Percentiles rank a stretch among this genome's conserved stretches.
Evolutionary conservation across 768 basidiomycete genomes (phyloP).

Genomic region (Lyophyllum semitale): DNA sequence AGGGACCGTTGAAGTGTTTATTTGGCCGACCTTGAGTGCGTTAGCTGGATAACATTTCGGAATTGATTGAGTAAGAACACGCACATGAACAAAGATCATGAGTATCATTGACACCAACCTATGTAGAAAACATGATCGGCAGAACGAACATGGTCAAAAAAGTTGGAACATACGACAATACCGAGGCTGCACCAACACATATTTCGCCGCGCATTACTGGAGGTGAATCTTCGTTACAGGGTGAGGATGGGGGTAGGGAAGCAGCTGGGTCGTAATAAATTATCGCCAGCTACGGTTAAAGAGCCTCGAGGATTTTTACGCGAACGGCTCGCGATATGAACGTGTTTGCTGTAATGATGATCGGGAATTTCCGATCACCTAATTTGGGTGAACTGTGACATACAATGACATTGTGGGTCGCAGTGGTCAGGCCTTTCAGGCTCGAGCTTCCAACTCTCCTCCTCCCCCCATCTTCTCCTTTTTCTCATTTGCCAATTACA

Average conservation of each 20-base stretch:
- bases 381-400: not conserved
- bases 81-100: conserved; percentile 81
- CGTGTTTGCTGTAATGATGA: conserved; percentile 23
- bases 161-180: conserved; percentile 62
- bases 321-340: conserved; percentile 29
- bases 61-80: conserved; percentile 25
- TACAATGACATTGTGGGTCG: not conserved
- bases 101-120: conserved; percentile 56
- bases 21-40: conserved; percentile 71
- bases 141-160: conserved; percentile 15
- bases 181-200: conserved; percentile 70
- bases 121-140: conserved; percentile 18
- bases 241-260: conserved; percentile 21
- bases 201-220: conserved; percentile 69
- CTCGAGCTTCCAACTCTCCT: conserved; percentile 1
- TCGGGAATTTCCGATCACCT: conserved; percentile 19
- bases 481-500: conserved; percentile 8
- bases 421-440: not conserved
- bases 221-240: conserved; percentile 6
- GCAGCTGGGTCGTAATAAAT: conserved; percentile 15
- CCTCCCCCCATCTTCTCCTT: conserved; percentile 4
- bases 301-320: conserved; percentile 13
- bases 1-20: conserved; percentile 73
- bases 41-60: conserved; percentile 24
- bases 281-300: conserved; percentile 20